phyloP scores from a whole-genome alignment of 2,329 filamentous ascomycete genomes.

The Aureobasidium sp. region DNA sequence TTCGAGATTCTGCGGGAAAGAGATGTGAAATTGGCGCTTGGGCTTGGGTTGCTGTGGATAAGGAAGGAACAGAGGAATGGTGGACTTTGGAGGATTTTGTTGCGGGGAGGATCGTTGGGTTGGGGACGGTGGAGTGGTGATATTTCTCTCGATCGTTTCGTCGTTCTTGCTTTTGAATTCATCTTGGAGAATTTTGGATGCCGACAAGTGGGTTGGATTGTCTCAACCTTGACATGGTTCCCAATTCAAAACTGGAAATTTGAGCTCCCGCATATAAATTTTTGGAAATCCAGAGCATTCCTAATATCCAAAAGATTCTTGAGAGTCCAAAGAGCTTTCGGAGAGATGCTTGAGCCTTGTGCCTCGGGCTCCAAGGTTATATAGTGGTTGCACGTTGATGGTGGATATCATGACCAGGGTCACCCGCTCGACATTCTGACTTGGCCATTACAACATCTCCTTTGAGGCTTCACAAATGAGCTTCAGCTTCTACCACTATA shows the following conservation, averaged over 20 bases:
- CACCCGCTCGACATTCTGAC: neutral
- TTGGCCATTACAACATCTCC: neutral
- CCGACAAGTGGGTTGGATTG: no score
- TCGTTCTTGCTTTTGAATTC: neutral
- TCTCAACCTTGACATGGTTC: no score
- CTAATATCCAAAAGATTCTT: no score
- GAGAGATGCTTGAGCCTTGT: no score
- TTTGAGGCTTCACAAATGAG: neutral
- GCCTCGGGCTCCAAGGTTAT: no score
- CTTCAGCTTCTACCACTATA: neutral
- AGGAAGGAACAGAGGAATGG: neutral
- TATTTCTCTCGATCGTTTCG: neutral
- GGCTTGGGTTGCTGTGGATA: neutral
- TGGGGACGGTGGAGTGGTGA: neutral
- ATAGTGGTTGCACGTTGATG: no score
- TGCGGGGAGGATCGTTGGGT: neutral
- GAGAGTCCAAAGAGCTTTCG: no score
- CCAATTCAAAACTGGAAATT: no score
- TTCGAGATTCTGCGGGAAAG: neutral
- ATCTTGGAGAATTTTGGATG: no score
- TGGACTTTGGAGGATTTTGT: constrained; percentile 1
- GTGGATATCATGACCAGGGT: neutral
- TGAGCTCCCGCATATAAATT: no score
- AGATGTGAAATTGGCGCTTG: neutral
- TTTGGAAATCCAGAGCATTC: no score